Conservation (phyloP, 768 basidiomycete species). For the Leucogyrophana mollusca region DNA sequence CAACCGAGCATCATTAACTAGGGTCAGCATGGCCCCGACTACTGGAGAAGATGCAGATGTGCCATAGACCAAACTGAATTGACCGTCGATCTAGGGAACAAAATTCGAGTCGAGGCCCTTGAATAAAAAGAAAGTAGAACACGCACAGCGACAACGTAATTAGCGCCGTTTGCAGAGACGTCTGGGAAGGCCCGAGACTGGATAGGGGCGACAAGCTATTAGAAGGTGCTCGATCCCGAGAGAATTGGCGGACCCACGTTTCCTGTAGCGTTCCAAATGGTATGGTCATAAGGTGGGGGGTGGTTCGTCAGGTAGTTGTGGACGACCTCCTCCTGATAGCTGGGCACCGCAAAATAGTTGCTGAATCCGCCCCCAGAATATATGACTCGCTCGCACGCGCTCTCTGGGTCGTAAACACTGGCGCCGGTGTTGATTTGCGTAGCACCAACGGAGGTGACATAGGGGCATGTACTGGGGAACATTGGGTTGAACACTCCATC, state of each 20-base stretch:
- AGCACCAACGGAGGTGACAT: conserved; percentile 40
- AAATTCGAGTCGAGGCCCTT: conserved; percentile 13
- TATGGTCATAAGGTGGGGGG: conserved; percentile 26
- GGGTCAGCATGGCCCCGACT: conserved; percentile 35
- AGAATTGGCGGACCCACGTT: no score
- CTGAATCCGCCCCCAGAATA: conserved; percentile 34
- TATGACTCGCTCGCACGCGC: conserved; percentile 36
- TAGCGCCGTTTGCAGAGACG: conserved; percentile 28
- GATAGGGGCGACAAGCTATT: conserved; percentile 2
- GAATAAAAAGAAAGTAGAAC: background rate
- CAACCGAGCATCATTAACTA: conserved; percentile 39
- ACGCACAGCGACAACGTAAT: conserved; percentile 10
- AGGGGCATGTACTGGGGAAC: conserved; percentile 44
- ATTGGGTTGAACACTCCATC: conserved; percentile 53
- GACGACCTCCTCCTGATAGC: conserved; percentile 20
- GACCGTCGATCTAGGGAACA: conserved; percentile 22
- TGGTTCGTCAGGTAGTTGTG: conserved; percentile 15
- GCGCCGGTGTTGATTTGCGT: conserved; percentile 35
- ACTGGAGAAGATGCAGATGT: conserved; percentile 35
- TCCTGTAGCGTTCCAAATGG: conserved; percentile 38
- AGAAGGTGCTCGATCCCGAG: no score
- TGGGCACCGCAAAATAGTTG: conserved; percentile 36
- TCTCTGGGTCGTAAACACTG: conserved; percentile 28
- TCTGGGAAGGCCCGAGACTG: conserved; percentile 32
- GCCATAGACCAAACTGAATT: conserved; percentile 22